These are phyloP conservation scores for Pyricularia pennisetigena DNA, from an alignment of 2,329 filamentous ascomycete genomes.

Conservation along the genomic window DNA sequence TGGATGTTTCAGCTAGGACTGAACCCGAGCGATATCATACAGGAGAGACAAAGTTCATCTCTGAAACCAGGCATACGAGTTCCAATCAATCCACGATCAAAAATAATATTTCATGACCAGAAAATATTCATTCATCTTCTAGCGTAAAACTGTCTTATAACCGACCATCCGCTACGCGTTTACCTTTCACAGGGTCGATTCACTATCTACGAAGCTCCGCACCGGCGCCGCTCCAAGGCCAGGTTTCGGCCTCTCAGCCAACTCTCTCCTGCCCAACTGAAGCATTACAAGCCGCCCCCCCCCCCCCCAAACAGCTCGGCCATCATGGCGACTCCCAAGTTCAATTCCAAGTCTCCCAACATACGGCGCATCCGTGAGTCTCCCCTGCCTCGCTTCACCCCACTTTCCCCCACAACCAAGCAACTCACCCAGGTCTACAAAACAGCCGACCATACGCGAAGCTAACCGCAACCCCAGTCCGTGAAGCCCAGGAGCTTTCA, in stretches of 20 bases:
- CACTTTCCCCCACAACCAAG: conserved; percentile 2
- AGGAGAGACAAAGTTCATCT: not conserved
- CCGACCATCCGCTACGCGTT: not conserved
- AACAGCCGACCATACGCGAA: not conserved
- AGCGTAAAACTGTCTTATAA: not conserved
- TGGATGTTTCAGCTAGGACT: not conserved
- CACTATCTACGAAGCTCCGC: not conserved
- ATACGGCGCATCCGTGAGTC: conserved; percentile 71
- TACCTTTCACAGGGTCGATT: not conserved
- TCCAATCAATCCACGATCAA: not conserved
- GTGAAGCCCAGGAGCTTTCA: conserved; percentile 83
- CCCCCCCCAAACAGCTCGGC: not conserved
- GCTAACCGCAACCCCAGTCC: conserved; percentile 43
- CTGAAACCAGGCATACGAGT: not conserved
- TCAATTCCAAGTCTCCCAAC: conserved; percentile 72
- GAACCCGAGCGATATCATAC: not conserved
- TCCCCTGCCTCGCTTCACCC: conserved; percentile 1
- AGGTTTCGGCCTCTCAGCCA: not conserved
- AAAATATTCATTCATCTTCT: not conserved
- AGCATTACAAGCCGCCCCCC: not conserved
- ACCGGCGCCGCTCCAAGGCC: not conserved
- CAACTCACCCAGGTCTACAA: not conserved
- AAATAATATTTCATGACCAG: not conserved
- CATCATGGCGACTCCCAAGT: conserved; percentile 32
- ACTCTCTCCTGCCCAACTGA: not conserved